These are phyloP conservation scores for Anethum foeniculum DNA, from an alignment of 140 eudicot genomes.

Conservation along the genomic window DNA sequence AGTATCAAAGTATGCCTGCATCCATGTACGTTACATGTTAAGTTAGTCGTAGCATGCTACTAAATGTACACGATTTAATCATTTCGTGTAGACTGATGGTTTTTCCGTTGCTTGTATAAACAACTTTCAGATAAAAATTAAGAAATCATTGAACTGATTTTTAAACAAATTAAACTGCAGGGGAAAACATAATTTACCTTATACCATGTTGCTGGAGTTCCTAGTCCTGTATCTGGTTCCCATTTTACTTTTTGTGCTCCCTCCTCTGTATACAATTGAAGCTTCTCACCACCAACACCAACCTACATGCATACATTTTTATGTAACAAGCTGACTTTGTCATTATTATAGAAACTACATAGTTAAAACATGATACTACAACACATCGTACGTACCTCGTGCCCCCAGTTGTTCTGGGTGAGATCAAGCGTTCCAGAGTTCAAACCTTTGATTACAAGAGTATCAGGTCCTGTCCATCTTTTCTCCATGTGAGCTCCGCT, in stretches of 20 bases:
- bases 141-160: neutral
- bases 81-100: neutral
- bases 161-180: neutral
- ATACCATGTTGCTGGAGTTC: conserved; percentile 84
- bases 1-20: conserved; percentile 56
- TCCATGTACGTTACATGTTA: neutral
- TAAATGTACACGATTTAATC: neutral
- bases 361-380: neutral
- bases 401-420: conserved; percentile 62
- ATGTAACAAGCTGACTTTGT: neutral
- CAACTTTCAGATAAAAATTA: neutral
- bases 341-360: no score
- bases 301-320: conserved; percentile 24
- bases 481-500: conserved; percentile 91
- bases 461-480: conserved; percentile 70
- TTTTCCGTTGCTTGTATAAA: neutral
- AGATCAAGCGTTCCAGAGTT: conserved; percentile 79
- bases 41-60: neutral
- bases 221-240: conserved; percentile 36
- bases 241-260: conserved; percentile 64
- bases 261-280: conserved; percentile 45
- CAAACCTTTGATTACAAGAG: conserved; percentile 52
- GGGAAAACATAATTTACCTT: conserved; percentile 41
- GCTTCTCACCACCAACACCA: conserved; percentile 64
- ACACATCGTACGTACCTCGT: conserved; percentile 39